Evolutionary conservation across 805 yeast species (phyloP).

Genomic region (Kodamaea neixiangensis): DNA sequence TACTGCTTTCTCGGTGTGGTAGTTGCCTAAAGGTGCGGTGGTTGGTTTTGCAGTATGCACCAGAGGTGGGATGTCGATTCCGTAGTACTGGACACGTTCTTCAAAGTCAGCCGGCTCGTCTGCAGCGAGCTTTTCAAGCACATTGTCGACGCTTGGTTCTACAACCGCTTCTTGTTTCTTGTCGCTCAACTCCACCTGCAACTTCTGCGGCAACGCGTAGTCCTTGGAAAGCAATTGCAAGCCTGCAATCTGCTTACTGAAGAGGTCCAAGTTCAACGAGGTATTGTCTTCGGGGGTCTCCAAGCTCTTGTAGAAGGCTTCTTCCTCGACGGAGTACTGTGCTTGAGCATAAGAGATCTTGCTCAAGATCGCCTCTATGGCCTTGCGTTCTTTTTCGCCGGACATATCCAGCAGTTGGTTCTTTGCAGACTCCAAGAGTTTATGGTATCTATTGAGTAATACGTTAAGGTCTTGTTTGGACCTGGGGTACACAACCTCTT

Average conservation of each 20-base stretch:
- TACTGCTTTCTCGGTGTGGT: constrained; percentile 53
- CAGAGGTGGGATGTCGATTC: constrained; percentile 32
- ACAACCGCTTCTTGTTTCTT: constrained; percentile 11
- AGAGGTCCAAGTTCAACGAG: constrained; percentile 40
- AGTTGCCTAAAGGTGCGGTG: constrained; percentile 49
- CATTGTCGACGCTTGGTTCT: not conserved
- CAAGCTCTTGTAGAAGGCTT: constrained; percentile 22
- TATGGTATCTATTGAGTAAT: constrained; percentile 29
- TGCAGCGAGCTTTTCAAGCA: constrained; percentile 2
- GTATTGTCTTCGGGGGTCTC: constrained; percentile 12
- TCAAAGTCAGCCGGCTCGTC: constrained; percentile 22
- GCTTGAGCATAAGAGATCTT: constrained; percentile 30
- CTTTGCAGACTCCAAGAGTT: constrained; percentile 15
- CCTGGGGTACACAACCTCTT: constrained; percentile 19
- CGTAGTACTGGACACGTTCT: constrained; percentile 42
- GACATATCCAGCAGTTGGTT: constrained; percentile 19
- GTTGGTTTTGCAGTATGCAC: constrained; percentile 30
- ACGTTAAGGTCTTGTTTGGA: constrained; percentile 28
- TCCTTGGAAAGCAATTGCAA: constrained; percentile 67
- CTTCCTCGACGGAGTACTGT: constrained; percentile 22
- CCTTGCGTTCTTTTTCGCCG: constrained; percentile 16
- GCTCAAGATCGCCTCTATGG: constrained; percentile 31
- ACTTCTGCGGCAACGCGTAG: constrained; percentile 57
- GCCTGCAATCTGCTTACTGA: constrained; percentile 61
- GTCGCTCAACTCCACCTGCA: constrained; percentile 36